phyloP scores from a whole-genome alignment of 208 protist genomes.

The Crithidia thermophila region DNA sequence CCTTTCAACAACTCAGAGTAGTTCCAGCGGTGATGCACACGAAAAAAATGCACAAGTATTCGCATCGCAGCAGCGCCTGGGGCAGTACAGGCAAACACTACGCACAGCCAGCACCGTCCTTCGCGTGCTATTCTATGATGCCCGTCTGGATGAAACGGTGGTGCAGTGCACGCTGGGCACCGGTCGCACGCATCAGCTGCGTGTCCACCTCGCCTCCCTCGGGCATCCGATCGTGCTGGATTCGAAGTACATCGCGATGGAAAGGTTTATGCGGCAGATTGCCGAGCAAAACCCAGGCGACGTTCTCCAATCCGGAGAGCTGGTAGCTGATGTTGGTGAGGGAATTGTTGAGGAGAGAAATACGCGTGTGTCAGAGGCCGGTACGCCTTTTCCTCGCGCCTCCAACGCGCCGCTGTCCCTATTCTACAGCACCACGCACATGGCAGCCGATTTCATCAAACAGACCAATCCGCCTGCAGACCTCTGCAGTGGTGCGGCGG shows the following conservation, averaged over 20 bases:
- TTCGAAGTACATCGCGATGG: conserved; percentile 58
- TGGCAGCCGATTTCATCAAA: no score
- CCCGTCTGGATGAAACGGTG: conserved; percentile 44
- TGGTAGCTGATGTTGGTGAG: no score
- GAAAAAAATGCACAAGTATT: no score
- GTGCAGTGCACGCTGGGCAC: conserved; percentile 82
- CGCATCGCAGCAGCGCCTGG: not conserved
- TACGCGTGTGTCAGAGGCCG: no score
- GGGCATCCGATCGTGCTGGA: conserved; percentile 90
- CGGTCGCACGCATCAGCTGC: conserved; percentile 93
- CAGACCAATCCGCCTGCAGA: no score
- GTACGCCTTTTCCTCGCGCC: no score
- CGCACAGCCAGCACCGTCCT: conserved; percentile 51
- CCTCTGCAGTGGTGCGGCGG: no score
- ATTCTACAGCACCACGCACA: no score
- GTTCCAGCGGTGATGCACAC: no score
- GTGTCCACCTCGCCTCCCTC: conserved; percentile 87
- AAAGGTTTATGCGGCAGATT: conserved; percentile 17
- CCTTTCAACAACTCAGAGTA: not conserved
- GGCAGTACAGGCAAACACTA: conserved; percentile 43
- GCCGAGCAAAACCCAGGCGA: not conserved
- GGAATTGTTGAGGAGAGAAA: no score
- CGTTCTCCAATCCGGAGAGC: no score
- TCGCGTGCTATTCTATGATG: conserved; percentile 47
- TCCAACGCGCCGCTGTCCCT: no score